Percentiles rank a stretch among this genome's conserved stretches.
These are phyloP conservation scores for Rhizophagus sp. DNA, from an alignment of 192 early-diverging fungal genomes.

Conservation along the genomic window DNA sequence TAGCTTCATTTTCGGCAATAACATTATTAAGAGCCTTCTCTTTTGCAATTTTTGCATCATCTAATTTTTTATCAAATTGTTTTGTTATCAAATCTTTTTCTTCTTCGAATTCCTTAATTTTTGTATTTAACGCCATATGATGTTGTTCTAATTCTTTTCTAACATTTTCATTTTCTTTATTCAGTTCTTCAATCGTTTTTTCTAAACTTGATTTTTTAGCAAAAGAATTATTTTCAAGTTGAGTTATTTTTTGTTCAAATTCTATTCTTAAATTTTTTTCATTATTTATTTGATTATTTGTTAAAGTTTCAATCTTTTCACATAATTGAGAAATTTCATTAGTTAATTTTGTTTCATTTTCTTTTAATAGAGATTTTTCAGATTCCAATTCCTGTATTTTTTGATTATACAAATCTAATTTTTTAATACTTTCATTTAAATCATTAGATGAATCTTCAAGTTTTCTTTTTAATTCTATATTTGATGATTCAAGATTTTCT, in stretches of 20 bases:
- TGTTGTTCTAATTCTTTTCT: not conserved
- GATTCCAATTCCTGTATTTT: not conserved
- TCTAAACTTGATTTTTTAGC: not conserved
- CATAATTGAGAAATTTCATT: not conserved
- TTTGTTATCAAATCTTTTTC: not conserved
- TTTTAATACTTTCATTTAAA: not conserved
- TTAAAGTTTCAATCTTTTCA: not conserved
- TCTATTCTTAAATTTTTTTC: not conserved
- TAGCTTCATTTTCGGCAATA: not conserved
- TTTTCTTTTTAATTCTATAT: not conserved
- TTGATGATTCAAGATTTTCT: not conserved
- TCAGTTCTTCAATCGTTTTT: not conserved
- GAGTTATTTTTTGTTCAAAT: not conserved
- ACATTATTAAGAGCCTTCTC: not conserved
- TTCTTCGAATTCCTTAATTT: not conserved
- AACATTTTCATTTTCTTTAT: not conserved
- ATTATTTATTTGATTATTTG: not conserved
- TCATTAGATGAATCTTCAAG: not conserved
- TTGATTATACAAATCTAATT: not conserved
- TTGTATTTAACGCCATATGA: not conserved
- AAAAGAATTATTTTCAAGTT: not conserved
- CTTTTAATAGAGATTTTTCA: not conserved
- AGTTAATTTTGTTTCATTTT: not conserved
- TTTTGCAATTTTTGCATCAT: slow-evolving; percentile 2
- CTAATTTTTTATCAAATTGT: slow-evolving; percentile 1